phyloP scores from a whole-genome alignment of 768 basidiomycete genomes.

The Mycena alexandri region DNA sequence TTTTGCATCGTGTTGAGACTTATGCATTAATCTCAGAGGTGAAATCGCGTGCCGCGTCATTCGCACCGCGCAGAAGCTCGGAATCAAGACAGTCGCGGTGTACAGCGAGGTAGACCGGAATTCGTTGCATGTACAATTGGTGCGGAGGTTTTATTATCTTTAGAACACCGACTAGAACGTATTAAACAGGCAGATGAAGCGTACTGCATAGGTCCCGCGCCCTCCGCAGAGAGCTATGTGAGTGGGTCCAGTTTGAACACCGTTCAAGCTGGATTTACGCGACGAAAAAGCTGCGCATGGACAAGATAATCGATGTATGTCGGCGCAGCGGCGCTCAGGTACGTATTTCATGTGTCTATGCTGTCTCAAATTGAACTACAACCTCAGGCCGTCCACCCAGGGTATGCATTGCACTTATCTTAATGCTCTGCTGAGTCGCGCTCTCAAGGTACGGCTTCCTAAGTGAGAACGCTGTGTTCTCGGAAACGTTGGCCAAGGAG shows the following conservation, averaged over 20 bases:
- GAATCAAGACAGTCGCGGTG: slow-evolving; percentile 92
- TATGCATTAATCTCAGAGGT: slow-evolving; percentile 63
- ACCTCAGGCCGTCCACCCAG: slow-evolving; percentile 89
- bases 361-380: slow-evolving; percentile 1
- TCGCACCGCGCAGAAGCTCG: slow-evolving; percentile 87
- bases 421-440: neutral
- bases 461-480: slow-evolving; percentile 91
- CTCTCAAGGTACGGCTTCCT: slow-evolving; percentile 83
- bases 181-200: slow-evolving; percentile 81
- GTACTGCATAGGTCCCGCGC: slow-evolving; percentile 94
- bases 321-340: slow-evolving; percentile 88
- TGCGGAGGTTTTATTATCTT: slow-evolving; percentile 43
- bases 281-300: slow-evolving; percentile 75
- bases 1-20: neutral
- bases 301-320: slow-evolving; percentile 91
- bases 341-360: slow-evolving; percentile 37
- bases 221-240: slow-evolving; percentile 90
- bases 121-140: slow-evolving; percentile 86
- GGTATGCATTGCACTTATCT: slow-evolving; percentile 57
- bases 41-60: slow-evolving; percentile 98
- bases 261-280: neutral
- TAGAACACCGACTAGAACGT: slow-evolving; percentile 4
- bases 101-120: slow-evolving; percentile 89
- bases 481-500: slow-evolving; percentile 77
- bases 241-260: slow-evolving; percentile 46